Evolutionary conservation across 495 filamentous ascomycete species (phyloP).

Genomic region (Evernia prunastri): DNA sequence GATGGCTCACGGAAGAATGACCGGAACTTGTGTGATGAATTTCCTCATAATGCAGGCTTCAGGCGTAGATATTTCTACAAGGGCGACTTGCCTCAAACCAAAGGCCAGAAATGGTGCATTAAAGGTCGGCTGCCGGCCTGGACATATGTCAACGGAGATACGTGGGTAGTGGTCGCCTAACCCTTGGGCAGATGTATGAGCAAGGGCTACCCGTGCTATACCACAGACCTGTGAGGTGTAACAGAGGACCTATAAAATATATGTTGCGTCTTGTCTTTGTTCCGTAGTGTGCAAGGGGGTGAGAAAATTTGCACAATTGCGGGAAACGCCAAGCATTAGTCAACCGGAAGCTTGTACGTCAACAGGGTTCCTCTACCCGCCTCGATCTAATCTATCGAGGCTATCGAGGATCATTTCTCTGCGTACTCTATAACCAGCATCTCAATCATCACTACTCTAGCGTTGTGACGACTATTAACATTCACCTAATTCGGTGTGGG

Average conservation of each 20-base stretch:
- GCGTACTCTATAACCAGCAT: background rate
- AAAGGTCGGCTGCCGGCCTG: background rate
- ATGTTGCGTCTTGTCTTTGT: background rate
- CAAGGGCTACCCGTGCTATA: too few relatives aligned
- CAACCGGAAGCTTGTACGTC: too few relatives aligned
- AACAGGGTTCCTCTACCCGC: too few relatives aligned
- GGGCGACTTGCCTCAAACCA: background rate
- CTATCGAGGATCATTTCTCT: too few relatives aligned
- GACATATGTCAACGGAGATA: too few relatives aligned
- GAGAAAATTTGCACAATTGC: background rate
- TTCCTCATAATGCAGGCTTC: conserved; percentile 51
- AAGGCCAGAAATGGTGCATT: background rate
- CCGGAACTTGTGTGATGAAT: conserved; percentile 53
- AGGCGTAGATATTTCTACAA: too few relatives aligned
- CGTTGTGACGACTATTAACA: background rate
- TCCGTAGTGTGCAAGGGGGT: background rate
- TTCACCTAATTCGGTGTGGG: background rate
- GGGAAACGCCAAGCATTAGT: background rate
- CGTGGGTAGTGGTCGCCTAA: background rate
- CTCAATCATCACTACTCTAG: background rate
- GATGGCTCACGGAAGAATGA: conserved; percentile 76
- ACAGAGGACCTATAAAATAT: background rate
- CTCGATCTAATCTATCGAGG: too few relatives aligned
- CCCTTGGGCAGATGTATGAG: too few relatives aligned
- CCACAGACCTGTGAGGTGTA: background rate